phyloP scores from a whole-genome alignment of 2,329 filamentous ascomycete genomes.

The Davidsoniella australis region DNA sequence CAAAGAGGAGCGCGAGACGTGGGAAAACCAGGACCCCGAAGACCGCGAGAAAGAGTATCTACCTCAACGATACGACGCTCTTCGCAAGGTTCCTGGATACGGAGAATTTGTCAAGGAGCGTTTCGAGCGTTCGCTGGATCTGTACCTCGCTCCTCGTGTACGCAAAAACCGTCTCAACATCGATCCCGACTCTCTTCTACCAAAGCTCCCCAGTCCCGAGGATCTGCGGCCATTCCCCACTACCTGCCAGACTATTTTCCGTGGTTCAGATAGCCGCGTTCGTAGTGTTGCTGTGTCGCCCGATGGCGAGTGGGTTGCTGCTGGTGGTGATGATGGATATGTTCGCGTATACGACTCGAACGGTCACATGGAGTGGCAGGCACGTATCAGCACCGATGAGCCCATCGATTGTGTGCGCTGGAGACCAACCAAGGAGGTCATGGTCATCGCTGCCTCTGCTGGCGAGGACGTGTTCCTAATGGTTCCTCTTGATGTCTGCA shows the following conservation, averaged over 20 bases:
- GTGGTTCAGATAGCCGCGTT: slow-evolving; percentile 76
- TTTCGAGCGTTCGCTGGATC: slow-evolving; percentile 86
- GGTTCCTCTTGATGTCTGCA: slow-evolving; percentile 55
- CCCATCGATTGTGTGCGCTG: slow-evolving; percentile 77
- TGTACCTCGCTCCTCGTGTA: slow-evolving; percentile 85
- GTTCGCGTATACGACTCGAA: slow-evolving; percentile 85
- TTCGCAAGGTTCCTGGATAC: slow-evolving; percentile 86
- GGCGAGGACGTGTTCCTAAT: slow-evolving; percentile 78
- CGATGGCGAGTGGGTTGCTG: slow-evolving; percentile 69
- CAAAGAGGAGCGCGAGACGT: slow-evolving; percentile 63
- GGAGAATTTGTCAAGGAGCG: slow-evolving; percentile 82
- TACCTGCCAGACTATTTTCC: slow-evolving; percentile 69
- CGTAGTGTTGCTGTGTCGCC: slow-evolving; percentile 74
- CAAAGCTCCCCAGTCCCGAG: slow-evolving; percentile 82
- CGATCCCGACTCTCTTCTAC: slow-evolving; percentile 79
- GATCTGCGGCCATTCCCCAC: slow-evolving; percentile 93
- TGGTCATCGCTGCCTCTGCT: slow-evolving; percentile 66
- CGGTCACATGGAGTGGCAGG: slow-evolving; percentile 74
- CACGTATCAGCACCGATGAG: slow-evolving; percentile 58
- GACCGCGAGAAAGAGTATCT: slow-evolving; percentile 82
- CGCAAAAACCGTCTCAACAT: slow-evolving; percentile 92
- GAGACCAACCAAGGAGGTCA: slow-evolving; percentile 67
- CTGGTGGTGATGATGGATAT: slow-evolving; percentile 85
- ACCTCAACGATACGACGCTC: slow-evolving; percentile 61
- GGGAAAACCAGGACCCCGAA: slow-evolving; percentile 76